Conservation (phyloP, 352 stramenopile species). For the Globisporangium iwayamae region DNA sequence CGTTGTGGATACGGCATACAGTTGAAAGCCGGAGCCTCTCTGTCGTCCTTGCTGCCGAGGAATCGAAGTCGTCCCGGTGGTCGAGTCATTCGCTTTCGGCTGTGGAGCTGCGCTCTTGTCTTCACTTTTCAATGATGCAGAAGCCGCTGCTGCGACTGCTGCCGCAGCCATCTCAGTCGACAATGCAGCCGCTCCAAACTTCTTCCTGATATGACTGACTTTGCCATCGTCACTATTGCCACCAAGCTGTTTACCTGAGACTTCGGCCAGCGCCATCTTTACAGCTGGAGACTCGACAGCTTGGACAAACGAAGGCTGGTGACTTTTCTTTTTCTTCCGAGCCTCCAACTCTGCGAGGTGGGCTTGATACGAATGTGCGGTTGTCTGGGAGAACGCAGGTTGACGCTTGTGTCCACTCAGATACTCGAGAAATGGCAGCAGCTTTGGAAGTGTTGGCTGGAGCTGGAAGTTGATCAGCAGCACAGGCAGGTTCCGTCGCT, state of each 20-base stretch:
- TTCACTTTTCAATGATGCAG: neutral
- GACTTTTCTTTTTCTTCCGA: neutral
- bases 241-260: neutral
- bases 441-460: conserved; percentile 1
- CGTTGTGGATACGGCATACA: conserved; percentile 37
- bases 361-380: conserved; percentile 1
- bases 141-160: conserved; percentile 1
- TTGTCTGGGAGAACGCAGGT: conserved; percentile 19
- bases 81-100: neutral
- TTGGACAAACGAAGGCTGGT: neutral
- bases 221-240: neutral
- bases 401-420: conserved; percentile 14
- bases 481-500: conserved; percentile 22
- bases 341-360: neutral
- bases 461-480: conserved; percentile 38
- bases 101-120: conserved; percentile 1
- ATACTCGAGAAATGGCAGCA: conserved; percentile 20
- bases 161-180: conserved; percentile 14
- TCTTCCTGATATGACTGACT: conserved; percentile 6
- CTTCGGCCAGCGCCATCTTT: neutral
- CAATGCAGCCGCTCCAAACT: neutral
- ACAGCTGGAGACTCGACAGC: neutral
- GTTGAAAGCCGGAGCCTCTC: conserved; percentile 30
- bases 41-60: neutral
- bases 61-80: neutral